Evolutionary conservation across 1,139 yeast genomes (phyloP).

Genomic region (Geotrichum candidum): DNA sequence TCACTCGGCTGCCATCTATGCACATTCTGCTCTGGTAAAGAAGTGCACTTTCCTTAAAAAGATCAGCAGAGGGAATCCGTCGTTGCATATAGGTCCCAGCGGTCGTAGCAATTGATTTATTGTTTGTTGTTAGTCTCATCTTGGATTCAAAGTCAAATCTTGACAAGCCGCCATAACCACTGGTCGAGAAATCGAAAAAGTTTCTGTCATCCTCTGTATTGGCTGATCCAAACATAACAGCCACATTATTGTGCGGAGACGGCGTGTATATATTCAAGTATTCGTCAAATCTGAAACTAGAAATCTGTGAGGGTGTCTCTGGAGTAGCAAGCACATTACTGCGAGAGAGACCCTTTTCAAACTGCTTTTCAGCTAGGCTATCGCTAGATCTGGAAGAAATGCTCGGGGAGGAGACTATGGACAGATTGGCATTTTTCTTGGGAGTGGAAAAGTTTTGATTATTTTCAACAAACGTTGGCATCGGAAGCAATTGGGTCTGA

Average conservation of each 20-base stretch:
- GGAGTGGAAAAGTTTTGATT: neutral
- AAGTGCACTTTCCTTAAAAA: neutral
- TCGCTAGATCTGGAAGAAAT: neutral
- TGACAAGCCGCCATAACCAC: neutral
- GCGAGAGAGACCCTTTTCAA: no score
- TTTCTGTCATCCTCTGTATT: neutral
- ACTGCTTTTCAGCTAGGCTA: neutral
- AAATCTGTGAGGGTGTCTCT: conserved; percentile 43
- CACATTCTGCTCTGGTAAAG: neutral
- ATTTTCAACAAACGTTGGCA: neutral
- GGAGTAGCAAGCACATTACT: conserved; percentile 19
- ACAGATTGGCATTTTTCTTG: neutral
- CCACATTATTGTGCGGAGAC: conserved; percentile 43
- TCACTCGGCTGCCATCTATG: no score
- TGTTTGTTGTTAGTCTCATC: neutral
- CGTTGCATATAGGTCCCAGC: no score
- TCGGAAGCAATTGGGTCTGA: neutral
- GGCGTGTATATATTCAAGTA: conserved; percentile 76
- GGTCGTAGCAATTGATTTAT: no score
- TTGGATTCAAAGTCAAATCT: neutral
- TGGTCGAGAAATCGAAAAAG: neutral
- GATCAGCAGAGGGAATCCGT: neutral
- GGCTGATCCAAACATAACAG: neutral
- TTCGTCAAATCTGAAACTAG: conserved; percentile 56
- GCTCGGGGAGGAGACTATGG: neutral